Conservation (phyloP, 1,139 yeast genomes). For the Blastobotrys serpentis region DNA sequence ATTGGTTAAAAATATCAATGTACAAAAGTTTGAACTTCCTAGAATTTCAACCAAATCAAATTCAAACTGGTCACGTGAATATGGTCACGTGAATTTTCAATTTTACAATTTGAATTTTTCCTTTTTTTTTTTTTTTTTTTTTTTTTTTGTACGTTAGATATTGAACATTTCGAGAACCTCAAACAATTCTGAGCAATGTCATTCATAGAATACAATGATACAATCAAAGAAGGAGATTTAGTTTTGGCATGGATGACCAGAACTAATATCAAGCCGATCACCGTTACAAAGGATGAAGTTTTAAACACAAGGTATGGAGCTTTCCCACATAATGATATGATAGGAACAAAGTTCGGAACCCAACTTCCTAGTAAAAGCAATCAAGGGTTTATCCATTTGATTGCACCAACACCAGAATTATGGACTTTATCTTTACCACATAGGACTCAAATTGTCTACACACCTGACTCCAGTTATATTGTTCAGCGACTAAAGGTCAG, state of each 20-base stretch:
- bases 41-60: no score
- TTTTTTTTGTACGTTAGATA: neutral
- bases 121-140: constrained; percentile 3
- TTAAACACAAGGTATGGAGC: constrained; percentile 87
- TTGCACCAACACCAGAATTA: constrained; percentile 91
- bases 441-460: constrained; percentile 95
- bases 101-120: no score
- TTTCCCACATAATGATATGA: constrained; percentile 78
- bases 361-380: constrained; percentile 81
- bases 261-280: constrained; percentile 72
- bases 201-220: constrained; percentile 3
- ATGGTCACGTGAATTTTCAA: neutral
- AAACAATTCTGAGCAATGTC: constrained; percentile 5
- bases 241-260: constrained; percentile 85
- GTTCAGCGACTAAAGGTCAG: constrained; percentile 73
- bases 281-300: constrained; percentile 54
- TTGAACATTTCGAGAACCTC: neutral
- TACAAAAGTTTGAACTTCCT: no score
- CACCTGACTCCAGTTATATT: constrained; percentile 92
- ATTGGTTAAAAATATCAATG: no score
- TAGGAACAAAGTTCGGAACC: constrained; percentile 78
- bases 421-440: constrained; percentile 97
- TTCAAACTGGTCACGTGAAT: neutral
- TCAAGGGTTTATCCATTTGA: constrained; percentile 80
- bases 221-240: constrained; percentile 77